A percentile compares a stretch with the other conserved stretches of the same genome.
phyloP scores from a whole-genome alignment of 2,329 filamentous ascomycete genomes.

The Aspergillus sp. region DNA sequence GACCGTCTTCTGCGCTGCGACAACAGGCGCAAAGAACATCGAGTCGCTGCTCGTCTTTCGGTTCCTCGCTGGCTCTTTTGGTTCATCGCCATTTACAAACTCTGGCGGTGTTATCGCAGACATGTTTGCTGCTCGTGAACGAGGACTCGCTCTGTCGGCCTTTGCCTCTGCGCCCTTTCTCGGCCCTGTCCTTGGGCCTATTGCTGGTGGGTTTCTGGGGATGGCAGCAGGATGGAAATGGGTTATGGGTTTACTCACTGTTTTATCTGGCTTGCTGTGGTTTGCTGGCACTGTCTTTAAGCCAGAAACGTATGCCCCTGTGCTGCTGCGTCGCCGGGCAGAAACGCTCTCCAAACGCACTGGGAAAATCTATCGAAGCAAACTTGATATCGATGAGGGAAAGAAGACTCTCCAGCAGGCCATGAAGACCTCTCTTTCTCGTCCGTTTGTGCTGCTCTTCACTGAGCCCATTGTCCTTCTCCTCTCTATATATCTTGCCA shows the following conservation, averaged over 20 bases:
- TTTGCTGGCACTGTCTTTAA: constrained; percentile 1
- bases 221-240: constrained; percentile 5
- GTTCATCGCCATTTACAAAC: constrained; percentile 1
- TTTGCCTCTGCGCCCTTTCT: constrained; percentile 4
- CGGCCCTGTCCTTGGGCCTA: constrained; percentile 4
- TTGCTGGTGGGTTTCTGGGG: constrained; percentile 4
- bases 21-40: constrained; percentile 48
- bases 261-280: constrained; percentile 1
- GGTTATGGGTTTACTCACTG: constrained; percentile 1
- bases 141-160: constrained; percentile 4
- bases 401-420: neutral
- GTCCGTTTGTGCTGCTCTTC: constrained; percentile 4
- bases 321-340: constrained; percentile 1
- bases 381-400: constrained; percentile 1
- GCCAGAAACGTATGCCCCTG: constrained; percentile 4
- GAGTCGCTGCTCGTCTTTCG: constrained; percentile 54
- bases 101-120: constrained; percentile 1
- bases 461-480: constrained; percentile 8
- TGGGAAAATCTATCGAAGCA: constrained; percentile 4
- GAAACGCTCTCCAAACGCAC: neutral
- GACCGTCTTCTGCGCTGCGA: constrained; percentile 26
- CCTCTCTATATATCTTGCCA: constrained; percentile 10
- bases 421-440: neutral
- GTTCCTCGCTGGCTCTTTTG: constrained; percentile 45
- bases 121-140: constrained; percentile 2